Conservation (phyloP, 2,329 filamentous ascomycete species). For the Aspergillus terreus region DNA sequence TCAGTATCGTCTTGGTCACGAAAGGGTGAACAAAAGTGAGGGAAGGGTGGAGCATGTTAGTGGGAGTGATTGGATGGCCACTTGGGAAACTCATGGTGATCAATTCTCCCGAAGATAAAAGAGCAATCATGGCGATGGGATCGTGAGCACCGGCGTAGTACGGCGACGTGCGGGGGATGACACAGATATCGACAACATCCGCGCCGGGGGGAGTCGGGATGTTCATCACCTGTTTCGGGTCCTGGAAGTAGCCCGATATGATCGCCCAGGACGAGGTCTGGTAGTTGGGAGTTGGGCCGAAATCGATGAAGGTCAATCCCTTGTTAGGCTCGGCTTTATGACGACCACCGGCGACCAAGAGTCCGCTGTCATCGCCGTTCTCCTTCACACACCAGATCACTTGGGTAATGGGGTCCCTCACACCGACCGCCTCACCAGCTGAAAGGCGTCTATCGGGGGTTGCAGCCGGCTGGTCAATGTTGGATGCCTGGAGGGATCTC, state of each 20-base stretch:
- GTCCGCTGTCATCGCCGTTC: slow-evolving; percentile 87
- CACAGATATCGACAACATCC: slow-evolving; percentile 73
- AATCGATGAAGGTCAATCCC: slow-evolving; percentile 82
- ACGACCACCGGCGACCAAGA: slow-evolving; percentile 81
- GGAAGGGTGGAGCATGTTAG: slow-evolving; percentile 86
- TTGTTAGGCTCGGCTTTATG: slow-evolving; percentile 64
- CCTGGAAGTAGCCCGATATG: slow-evolving; percentile 72
- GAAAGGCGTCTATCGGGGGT: slow-evolving; percentile 39
- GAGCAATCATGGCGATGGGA: slow-evolving; percentile 75
- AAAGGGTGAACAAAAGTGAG: slow-evolving; percentile 89
- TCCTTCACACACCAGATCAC: slow-evolving; percentile 92
- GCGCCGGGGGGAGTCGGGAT: slow-evolving; percentile 74
- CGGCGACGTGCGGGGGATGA: slow-evolving; percentile 77
- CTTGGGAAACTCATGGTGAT: slow-evolving; percentile 89
- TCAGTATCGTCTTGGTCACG: slow-evolving; percentile 67
- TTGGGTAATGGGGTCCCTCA: slow-evolving; percentile 71
- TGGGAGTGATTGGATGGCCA: slow-evolving; percentile 84
- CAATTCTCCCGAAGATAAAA: slow-evolving; percentile 82
- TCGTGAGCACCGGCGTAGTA: slow-evolving; percentile 87
- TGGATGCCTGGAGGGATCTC: slow-evolving; percentile 69
- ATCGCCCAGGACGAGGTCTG: slow-evolving; percentile 87
- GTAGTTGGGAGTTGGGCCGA: slow-evolving; percentile 85
- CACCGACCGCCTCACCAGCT: slow-evolving; percentile 50
- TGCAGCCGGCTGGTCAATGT: slow-evolving; percentile 65
- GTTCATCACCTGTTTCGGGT: slow-evolving; percentile 66